Base-by-base conservation (phyloP, 495 filamentous ascomycete species). In the Parathielavia hyrcaniae region DNA sequence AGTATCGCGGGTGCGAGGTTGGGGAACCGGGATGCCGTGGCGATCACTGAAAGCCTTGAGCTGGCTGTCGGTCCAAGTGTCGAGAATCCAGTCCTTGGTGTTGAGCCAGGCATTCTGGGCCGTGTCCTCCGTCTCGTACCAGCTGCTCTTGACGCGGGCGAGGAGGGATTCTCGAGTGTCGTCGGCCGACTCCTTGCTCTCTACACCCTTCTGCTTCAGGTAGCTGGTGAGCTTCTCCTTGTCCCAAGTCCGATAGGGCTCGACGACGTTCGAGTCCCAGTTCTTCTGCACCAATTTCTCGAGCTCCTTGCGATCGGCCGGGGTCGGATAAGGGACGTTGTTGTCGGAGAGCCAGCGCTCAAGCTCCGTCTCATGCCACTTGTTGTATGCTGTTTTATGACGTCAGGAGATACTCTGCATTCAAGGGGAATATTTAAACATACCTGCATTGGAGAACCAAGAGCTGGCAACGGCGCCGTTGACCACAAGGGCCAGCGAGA, bases 301-400 rank as follows among this genome's bases (percentile, higher is more conserved):
- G 10, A 95, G 85, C 53, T 91, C 85, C 60, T 86, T 89, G 65
- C 90, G 88, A 67, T 93, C 89, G n/a, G 90, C 86, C 16, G 88
- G 85, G 6, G 81, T 83, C 26, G 90, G 86, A 65, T 91, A 90
- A 9, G 91, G 89, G 56, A 98, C 81, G 71, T 95, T 82, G 74
- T 98, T 83, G 64, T 98, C 93, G 23, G 88, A 88, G 57, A 98
- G 86, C 93, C 93, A 98, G 65, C 93, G 81, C 77, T 98, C 92
- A 12, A 98, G 82, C 78, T 98, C 93, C 8, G 89, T 96, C 76
- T 97, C 86, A 69, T 97, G 92, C 93, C 93, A 98, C 70, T 92
- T 97, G 77, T 97, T 96, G 81, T 97, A 98, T 7, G 85, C 93
- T 96, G 66, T 53, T 17, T 52, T 23, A 32, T 26, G 40, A 34